A percentile compares a stretch with the other conserved stretches of the same genome.
Evolutionary conservation across 139 green algal species (phyloP).

Genomic region (Edaphochlamys debaryana): DNA sequence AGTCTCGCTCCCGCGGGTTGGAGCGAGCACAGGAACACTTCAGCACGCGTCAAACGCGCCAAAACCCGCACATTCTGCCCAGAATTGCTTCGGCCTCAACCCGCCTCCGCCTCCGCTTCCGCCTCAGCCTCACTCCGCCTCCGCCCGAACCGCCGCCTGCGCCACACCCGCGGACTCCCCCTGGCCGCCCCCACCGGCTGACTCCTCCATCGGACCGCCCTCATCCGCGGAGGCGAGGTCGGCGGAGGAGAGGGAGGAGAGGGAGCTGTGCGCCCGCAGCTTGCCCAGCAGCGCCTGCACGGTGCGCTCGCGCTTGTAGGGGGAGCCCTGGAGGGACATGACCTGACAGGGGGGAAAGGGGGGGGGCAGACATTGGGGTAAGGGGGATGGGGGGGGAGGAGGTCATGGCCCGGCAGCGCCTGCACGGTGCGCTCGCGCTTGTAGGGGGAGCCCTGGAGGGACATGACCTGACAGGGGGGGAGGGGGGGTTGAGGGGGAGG

Average conservation of each 20-base stretch:
- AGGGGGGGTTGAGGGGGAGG: no score
- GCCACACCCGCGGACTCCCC: background rate
- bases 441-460: slow-evolving; percentile 64
- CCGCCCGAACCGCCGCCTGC: no score
- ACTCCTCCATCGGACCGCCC: background rate
- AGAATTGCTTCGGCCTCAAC: no score
- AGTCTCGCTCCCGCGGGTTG: no score
- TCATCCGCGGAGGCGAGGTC: no score
- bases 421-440: slow-evolving; percentile 44
- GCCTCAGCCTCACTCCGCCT: no score
- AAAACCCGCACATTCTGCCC: no score
- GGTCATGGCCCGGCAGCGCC: background rate
- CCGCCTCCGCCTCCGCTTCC: no score
- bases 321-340: slow-evolving; percentile 58
- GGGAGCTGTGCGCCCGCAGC: background rate
- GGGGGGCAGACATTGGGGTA: no score
- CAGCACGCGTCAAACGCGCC: no score
- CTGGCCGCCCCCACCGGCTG: background rate
- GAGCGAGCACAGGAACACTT: no score
- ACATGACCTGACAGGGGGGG: slow-evolving; percentile 42
- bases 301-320: slow-evolving; percentile 64
- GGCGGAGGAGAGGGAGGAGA: background rate
- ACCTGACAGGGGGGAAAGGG: slow-evolving; percentile 18
- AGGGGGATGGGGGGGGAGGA: background rate
- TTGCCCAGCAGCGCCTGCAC: background rate